Conservation (phyloP, 2,329 filamentous ascomycete species). For the Claviceps fusiformis region DNA sequence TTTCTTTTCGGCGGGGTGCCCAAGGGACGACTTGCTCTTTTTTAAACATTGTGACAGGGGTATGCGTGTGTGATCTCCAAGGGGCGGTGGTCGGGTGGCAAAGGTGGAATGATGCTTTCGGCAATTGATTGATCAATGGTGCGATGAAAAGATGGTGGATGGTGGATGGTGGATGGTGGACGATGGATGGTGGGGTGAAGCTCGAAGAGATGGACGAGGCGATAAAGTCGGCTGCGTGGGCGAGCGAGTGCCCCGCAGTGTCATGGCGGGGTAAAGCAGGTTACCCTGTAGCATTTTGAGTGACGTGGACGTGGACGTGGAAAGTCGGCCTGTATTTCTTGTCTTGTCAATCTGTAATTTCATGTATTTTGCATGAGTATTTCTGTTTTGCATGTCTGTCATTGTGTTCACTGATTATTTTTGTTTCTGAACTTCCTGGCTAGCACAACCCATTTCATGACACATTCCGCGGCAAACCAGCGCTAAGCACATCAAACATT, state of each 20-base stretch:
- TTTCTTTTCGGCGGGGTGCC: neutral
- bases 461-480: no score
- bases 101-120: no score
- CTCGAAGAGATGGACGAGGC: neutral
- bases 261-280: neutral
- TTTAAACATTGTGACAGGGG: constrained; percentile 61
- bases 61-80: neutral
- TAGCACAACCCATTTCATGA: no score
- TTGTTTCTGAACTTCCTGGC: no score
- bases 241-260: constrained; percentile 5
- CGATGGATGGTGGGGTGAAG: neutral
- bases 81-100: neutral
- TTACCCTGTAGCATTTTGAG: no score
- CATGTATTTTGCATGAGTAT: no score
- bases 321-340: no score
- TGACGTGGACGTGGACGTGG: neutral
- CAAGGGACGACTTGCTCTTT: constrained; percentile 54
- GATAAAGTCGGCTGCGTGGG: neutral
- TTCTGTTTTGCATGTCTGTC: no score
- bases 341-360: no score
- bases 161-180: no score
- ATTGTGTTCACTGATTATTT: no score
- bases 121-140: neutral
- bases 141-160: constrained; percentile 6
- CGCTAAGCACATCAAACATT: no score